Evolutionary conservation across 202 grass and related monocot species (phyloP).

Genomic region (Carex sylvatica): DNA sequence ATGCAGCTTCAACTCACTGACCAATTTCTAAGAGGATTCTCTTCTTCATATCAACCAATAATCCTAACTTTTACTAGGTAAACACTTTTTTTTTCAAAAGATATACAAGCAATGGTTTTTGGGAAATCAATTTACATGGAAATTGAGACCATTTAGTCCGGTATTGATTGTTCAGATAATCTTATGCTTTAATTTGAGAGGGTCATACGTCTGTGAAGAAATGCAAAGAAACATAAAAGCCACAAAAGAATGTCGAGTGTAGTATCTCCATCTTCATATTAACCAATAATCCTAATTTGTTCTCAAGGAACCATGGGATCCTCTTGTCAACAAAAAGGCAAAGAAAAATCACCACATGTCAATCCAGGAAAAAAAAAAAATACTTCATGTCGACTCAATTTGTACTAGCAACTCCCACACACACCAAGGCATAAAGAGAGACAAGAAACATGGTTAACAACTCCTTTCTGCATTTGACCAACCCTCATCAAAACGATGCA

Average conservation of each 20-base stretch:
- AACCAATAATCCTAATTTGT: not conserved
- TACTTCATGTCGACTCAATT: not conserved
- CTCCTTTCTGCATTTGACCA: constrained; percentile 3
- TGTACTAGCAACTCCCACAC: not conserved
- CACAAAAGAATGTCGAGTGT: too few species aligned
- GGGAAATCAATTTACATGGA: not conserved
- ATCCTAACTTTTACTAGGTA: not conserved
- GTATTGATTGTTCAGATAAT: not conserved
- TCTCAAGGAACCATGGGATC: not conserved
- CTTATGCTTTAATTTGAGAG: not conserved
- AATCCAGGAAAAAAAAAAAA: not conserved
- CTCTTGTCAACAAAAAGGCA: not conserved
- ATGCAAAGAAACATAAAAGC: too few species aligned
- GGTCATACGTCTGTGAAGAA: not conserved
- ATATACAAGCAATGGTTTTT: not conserved
- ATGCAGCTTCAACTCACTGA: not conserved
- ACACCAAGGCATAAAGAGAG: not conserved
- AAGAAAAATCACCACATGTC: not conserved
- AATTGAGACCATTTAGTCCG: not conserved
- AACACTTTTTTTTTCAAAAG: not conserved
- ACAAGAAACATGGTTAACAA: not conserved
- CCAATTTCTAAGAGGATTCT: not conserved
- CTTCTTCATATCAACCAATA: not conserved
- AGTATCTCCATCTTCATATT: not conserved
- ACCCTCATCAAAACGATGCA: not conserved